Percentiles rank a stretch among this genome's conserved stretches.
Evolutionary conservation across 345 rosid genomes (phyloP).

Genomic region (Moringa oleifera): DNA sequence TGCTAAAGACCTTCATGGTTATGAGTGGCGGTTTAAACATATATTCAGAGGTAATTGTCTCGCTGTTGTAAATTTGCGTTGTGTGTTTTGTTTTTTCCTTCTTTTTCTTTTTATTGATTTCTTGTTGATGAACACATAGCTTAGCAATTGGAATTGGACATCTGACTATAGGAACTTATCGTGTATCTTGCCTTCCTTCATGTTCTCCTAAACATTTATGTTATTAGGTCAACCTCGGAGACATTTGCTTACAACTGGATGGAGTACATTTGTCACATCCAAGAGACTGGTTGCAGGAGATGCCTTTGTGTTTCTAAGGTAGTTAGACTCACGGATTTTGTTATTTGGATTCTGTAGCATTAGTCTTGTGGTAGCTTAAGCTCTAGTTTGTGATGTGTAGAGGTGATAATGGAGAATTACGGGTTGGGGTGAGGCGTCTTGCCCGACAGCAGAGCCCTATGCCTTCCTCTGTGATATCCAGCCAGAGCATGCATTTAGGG

Average conservation of each 20-base stretch:
- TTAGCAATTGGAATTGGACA: neutral
- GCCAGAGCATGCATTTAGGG: conserved; percentile 84
- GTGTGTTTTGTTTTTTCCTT: too few species aligned
- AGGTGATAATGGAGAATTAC: conserved; percentile 46
- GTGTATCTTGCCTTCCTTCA: neutral
- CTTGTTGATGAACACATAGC: neutral
- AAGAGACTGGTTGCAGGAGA: conserved; percentile 73
- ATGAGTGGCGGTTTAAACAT: conserved; percentile 78
- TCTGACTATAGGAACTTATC: neutral
- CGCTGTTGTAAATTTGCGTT: too few species aligned
- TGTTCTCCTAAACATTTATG: conserved; percentile 2
- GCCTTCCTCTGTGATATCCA: conserved; percentile 66
- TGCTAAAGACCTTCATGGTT: conserved; percentile 71
- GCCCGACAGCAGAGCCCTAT: conserved; percentile 44
- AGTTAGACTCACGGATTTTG: conserved; percentile 2
- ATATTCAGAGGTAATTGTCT: conserved; percentile 56
- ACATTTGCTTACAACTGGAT: conserved; percentile 77
- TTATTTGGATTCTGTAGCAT: conserved; percentile 1
- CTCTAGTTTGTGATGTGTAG: conserved; percentile 22
- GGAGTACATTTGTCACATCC: conserved; percentile 74
- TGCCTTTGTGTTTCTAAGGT: conserved; percentile 76
- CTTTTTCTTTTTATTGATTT: conserved; percentile 3
- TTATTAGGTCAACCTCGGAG: conserved; percentile 66
- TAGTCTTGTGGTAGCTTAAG: conserved; percentile 5
- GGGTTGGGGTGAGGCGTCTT: conserved; percentile 62